Conservation (phyloP, 352 stramenopile genomes). For the Phytopythium helicoides region DNA sequence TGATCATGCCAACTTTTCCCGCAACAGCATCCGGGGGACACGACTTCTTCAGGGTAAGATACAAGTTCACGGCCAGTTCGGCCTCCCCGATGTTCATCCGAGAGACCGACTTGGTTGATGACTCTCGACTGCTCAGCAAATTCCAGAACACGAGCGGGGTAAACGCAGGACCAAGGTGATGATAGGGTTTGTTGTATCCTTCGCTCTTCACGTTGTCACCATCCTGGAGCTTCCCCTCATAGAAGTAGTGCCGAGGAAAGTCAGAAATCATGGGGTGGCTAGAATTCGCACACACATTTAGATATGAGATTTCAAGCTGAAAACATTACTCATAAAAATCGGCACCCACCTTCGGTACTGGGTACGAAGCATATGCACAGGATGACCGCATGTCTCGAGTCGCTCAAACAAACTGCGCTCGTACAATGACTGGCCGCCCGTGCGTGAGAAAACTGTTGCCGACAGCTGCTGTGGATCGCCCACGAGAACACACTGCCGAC, state of each 20-base stretch:
- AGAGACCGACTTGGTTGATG: slow-evolving; percentile 68
- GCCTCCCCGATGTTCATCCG: slow-evolving; percentile 79
- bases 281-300: slow-evolving; percentile 4
- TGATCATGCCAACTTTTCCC: slow-evolving; percentile 88
- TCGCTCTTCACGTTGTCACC: slow-evolving; percentile 71
- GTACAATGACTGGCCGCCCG: slow-evolving; percentile 82
- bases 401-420: slow-evolving; percentile 92
- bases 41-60: slow-evolving; percentile 80
- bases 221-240: slow-evolving; percentile 81
- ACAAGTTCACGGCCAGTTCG: slow-evolving; percentile 86
- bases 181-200: slow-evolving; percentile 74
- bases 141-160: slow-evolving; percentile 87
- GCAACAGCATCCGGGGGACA: slow-evolving; percentile 73
- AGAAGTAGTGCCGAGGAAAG: slow-evolving; percentile 86
- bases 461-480: slow-evolving; percentile 92
- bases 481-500: slow-evolving; percentile 90
- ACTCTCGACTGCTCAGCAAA: slow-evolving; percentile 73
- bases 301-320: background rate
- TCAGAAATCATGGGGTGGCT: slow-evolving; percentile 83
- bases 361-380: slow-evolving; percentile 88
- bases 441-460: slow-evolving; percentile 91
- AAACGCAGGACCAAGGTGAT: slow-evolving; percentile 72
- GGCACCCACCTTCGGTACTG: slow-evolving; percentile 78
- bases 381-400: slow-evolving; percentile 84
- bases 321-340: background rate